These are phyloP conservation scores for Chlorella variabilis DNA, from an alignment of 163 green algal species.

Conservation along the genomic window DNA sequence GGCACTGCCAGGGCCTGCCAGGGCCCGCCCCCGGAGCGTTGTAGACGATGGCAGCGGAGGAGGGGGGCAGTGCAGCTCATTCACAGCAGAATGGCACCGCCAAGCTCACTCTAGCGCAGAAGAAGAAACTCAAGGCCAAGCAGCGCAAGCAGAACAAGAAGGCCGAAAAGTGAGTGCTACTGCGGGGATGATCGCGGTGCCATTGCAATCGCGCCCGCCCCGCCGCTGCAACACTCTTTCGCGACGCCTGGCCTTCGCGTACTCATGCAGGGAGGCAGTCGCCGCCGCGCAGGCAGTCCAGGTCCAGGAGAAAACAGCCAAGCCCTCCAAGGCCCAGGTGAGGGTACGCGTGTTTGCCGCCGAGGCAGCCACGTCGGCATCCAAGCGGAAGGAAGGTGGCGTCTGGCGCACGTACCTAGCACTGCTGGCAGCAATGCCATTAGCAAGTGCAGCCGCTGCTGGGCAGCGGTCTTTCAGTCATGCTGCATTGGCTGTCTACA, in stretches of 20 bases:
- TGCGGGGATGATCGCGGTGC: neutral
- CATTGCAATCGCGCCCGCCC: neutral
- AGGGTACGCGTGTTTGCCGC: no score
- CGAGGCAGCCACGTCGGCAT: no score
- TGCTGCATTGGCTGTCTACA: no score
- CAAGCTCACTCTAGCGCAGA: constrained; percentile 60
- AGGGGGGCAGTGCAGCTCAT: no score
- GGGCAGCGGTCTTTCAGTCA: neutral
- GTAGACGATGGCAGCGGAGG: no score
- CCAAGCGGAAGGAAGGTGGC: no score
- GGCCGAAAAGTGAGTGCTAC: constrained; percentile 39
- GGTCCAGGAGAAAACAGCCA: neutral
- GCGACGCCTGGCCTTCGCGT: neutral
- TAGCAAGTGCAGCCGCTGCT: neutral
- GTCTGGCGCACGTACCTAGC: no score
- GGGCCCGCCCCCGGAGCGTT: no score
- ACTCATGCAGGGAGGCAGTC: constrained; percentile 21
- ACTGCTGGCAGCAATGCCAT: no score
- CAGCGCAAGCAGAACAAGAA: constrained; percentile 54
- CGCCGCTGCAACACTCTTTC: neutral
- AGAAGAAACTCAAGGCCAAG: constrained; percentile 58
- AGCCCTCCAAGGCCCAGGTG: constrained; percentile 9
- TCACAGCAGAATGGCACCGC: constrained; percentile 19
- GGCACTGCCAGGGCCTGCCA: no score
- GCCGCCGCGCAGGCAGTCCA: neutral